A percentile compares a stretch with the other conserved stretches of the same genome.
phyloP scores from a whole-genome alignment of 176 grass and related monocot species.

The Guadua angustifolia region DNA sequence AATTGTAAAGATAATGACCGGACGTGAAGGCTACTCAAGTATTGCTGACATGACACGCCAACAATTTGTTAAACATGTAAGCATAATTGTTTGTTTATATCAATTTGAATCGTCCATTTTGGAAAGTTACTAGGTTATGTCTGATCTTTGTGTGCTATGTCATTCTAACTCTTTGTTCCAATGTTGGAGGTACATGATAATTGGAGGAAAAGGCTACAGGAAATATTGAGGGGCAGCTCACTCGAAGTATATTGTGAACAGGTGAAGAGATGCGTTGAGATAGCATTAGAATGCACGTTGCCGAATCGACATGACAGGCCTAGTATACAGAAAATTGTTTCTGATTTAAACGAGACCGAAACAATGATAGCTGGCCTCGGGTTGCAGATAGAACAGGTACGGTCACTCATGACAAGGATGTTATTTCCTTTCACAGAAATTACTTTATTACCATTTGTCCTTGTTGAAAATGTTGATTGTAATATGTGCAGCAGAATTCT shows the following conservation, averaged over 20 bases:
- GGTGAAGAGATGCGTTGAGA: background rate
- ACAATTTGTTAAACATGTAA: background rate
- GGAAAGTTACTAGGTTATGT: background rate
- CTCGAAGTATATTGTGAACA: background rate
- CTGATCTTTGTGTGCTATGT: background rate
- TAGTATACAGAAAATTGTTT: background rate
- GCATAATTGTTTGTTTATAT: background rate
- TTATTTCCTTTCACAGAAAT: too few relatives aligned
- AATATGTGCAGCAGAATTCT: too few relatives aligned
- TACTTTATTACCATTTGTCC: too few relatives aligned
- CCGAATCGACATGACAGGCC: background rate
- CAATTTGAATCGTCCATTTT: too few relatives aligned
- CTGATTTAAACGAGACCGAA: background rate
- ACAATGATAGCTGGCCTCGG: background rate
- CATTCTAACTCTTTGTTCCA: background rate
- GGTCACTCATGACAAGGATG: too few relatives aligned
- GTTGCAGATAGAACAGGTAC: too few relatives aligned
- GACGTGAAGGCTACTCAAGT: background rate
- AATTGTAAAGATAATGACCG: constrained; percentile 21
- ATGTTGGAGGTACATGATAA: constrained; percentile 23
- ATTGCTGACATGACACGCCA: background rate
- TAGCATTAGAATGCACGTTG: background rate
- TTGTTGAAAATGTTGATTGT: too few relatives aligned
- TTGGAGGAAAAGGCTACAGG: constrained; percentile 1
- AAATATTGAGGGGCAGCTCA: background rate